Evolutionary conservation across 345 rosid species (phyloP), one percentile per base, ranked within the genome.

Genomic region (Diplotaxis tenuifolia): DNA sequence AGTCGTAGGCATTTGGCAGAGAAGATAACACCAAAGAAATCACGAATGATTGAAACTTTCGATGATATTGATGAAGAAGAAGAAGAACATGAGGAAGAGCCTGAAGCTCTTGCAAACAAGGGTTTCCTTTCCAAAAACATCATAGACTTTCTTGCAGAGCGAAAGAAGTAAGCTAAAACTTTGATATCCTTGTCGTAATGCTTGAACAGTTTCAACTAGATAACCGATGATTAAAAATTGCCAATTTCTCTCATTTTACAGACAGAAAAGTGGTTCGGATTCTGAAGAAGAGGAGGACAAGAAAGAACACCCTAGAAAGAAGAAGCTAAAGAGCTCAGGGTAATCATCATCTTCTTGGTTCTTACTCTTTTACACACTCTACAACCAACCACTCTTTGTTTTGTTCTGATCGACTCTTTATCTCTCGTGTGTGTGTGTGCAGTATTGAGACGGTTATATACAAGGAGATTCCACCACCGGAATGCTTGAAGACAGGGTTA

Each of bases 131-230:
- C n/a, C n/a, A n/a, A n/a, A n/a, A n/a, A 89, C 72, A 85, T 91
- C 19, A 92, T 94, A 29, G 79, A 88, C 57, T 72, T 89, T 79
- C 98, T 94, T 40, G 93, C 95, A 0, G 85, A 87, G 63, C 86
- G 89, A 7, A 95, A 94, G 77, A 94, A 86, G 97, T 94, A 87
- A 18, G n/a, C n/a, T n/a, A n/a, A n/a, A n/a, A n/a, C n/a, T n/a
- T n/a, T n/a, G n/a, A n/a, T n/a, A n/a, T n/a, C n/a, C n/a, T n/a
- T n/a, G n/a, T n/a, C n/a, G n/a, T n/a, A n/a, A n/a, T n/a, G n/a
- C n/a, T n/a, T n/a, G n/a, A n/a, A n/a, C 69, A 19, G 28, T 40
- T 75, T 68, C 6, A 40, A 65, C 6, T 53, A 1, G 58, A 28
- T 38, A 52, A 0, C 21, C 9, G 34, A 18, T n/a, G 36, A 53